A percentile compares a stretch with the other conserved stretches of the same genome.
These are phyloP conservation scores for Choricystis sp. DNA, from an alignment of 139 green algal species.

Conservation along the genomic window DNA sequence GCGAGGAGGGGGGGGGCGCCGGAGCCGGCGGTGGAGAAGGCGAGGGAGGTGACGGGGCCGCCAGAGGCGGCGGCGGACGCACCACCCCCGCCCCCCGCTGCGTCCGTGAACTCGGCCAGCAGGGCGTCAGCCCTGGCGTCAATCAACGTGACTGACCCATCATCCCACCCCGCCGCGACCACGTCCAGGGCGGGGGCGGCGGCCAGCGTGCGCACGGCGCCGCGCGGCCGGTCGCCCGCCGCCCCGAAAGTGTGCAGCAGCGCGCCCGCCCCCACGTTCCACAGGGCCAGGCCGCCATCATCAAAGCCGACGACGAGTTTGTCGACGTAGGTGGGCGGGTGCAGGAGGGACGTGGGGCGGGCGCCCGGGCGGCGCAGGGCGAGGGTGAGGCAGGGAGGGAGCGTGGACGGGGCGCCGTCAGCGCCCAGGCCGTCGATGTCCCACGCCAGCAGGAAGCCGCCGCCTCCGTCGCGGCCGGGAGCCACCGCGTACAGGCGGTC, in stretches of 20 bases:
- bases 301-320: constrained; percentile 69
- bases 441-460: constrained; percentile 56
- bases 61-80: constrained; percentile 2
- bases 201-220: constrained; percentile 37
- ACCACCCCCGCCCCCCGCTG: constrained; percentile 45
- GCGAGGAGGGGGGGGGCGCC: constrained; percentile 59
- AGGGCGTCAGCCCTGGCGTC: constrained; percentile 63
- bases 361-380: constrained; percentile 24
- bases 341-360: constrained; percentile 62
- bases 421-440: constrained; percentile 6
- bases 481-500: constrained; percentile 61
- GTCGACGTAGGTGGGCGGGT: constrained; percentile 96
- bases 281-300: constrained; percentile 68
- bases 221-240: neutral
- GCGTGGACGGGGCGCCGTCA: neutral
- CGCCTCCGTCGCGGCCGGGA: constrained; percentile 1
- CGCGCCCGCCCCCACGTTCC: constrained; percentile 61
- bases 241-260: constrained; percentile 38
- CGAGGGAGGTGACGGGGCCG: neutral
- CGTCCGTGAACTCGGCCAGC: constrained; percentile 44
- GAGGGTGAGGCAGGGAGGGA: neutral
- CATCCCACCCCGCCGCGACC: constrained; percentile 69
- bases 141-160: constrained; percentile 37
- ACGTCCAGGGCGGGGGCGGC: constrained; percentile 81
- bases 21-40: constrained; percentile 19